Evolutionary conservation across 1,139 yeast species (phyloP).

Genomic region (Yamadazyma aaseri): DNA sequence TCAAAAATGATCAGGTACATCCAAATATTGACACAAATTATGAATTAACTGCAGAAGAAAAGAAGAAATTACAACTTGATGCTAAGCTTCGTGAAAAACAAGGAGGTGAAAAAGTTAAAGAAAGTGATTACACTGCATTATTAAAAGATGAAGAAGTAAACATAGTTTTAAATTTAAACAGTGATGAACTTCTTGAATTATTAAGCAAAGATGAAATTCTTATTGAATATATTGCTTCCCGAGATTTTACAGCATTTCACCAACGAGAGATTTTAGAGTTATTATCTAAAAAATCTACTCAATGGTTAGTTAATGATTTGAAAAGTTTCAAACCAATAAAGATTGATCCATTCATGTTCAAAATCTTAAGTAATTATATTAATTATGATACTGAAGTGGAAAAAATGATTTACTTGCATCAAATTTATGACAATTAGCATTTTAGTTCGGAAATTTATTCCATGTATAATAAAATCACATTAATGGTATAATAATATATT

Average conservation of each 20-base stretch:
- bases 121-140: constrained; percentile 8
- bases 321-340: constrained; percentile 34
- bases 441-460: no score
- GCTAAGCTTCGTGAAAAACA: constrained; percentile 16
- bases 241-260: constrained; percentile 35
- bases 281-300: constrained; percentile 31
- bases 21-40: constrained; percentile 15
- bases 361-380: constrained; percentile 24
- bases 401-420: constrained; percentile 18
- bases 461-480: constrained; percentile 1
- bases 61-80: constrained; percentile 15
- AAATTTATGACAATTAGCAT: constrained; percentile 7
- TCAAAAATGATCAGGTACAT: constrained; percentile 10
- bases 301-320: constrained; percentile 20
- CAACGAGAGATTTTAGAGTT: constrained; percentile 36
- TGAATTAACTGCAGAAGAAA: constrained; percentile 23
- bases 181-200: constrained; percentile 28
- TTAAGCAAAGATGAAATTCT: constrained; percentile 34
- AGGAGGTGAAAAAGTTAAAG: constrained; percentile 14
- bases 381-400: constrained; percentile 27
- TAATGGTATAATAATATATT: neutral
- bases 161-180: constrained; percentile 18
- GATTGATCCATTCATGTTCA: constrained; percentile 35
- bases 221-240: constrained; percentile 25
- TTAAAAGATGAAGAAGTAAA: constrained; percentile 22